A percentile compares a stretch with the other conserved stretches of the same genome.
phyloP scores from a whole-genome alignment of 2,329 filamentous ascomycete species.

The Lomentospora prolificans region DNA sequence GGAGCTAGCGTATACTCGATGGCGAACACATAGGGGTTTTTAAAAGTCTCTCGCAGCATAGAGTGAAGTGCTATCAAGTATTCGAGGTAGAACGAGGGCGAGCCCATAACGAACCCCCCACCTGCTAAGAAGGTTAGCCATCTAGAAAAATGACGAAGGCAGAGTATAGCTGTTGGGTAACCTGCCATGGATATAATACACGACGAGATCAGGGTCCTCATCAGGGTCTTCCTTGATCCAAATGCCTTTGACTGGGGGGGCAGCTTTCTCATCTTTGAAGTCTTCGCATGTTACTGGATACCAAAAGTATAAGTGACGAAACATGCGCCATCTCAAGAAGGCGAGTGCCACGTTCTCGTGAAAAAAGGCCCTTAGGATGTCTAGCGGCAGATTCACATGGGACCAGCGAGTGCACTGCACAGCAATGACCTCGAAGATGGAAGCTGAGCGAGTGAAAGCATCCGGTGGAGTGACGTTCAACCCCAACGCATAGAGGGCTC shows the following conservation, averaged over 20 bases:
- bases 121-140: conserved; percentile 30
- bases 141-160: not conserved
- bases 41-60: conserved; percentile 54
- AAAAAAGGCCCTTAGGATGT: conserved; percentile 6
- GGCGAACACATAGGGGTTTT: conserved; percentile 69
- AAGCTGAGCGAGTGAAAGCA: conserved; percentile 1
- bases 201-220: conserved; percentile 59
- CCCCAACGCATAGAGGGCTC: not conserved
- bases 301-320: conserved; percentile 1
- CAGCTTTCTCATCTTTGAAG: not conserved
- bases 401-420: conserved; percentile 5
- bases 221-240: conserved; percentile 58
- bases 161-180: not conserved
- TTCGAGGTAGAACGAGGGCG: conserved; percentile 74
- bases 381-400: conserved; percentile 6
- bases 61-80: conserved; percentile 66
- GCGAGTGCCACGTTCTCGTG: not conserved
- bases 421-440: conserved; percentile 6
- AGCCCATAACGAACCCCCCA: conserved; percentile 78
- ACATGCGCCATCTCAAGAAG: conserved; percentile 7
- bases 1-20: conserved; percentile 68
- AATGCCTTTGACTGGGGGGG: conserved; percentile 35
- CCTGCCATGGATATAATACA: conserved; percentile 73
- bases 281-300: conserved; percentile 3
- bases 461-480: not conserved